A percentile compares a stretch with the other conserved stretches of the same genome.
Conservation (phyloP, 306 rosid species). For the Pterocarpus macrocarpus region DNA sequence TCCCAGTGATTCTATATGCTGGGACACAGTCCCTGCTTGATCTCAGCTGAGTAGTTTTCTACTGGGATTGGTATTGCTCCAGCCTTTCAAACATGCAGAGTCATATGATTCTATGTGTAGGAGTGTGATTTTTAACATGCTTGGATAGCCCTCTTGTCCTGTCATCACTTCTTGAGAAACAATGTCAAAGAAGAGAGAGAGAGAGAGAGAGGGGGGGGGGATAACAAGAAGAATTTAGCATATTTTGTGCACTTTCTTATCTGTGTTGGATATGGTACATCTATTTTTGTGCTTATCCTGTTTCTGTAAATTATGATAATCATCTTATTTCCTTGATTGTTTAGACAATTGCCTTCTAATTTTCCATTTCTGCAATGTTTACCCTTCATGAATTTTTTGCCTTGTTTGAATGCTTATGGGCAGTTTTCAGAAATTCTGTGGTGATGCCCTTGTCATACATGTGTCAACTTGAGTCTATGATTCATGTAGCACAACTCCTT, state of each 20-base stretch:
- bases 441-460: neutral
- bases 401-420: slow-evolving; percentile 11
- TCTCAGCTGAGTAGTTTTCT: slow-evolving; percentile 14
- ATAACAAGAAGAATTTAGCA: neutral
- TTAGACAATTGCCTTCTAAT: slow-evolving; percentile 1
- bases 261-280: neutral
- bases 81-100: slow-evolving; percentile 2
- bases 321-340: neutral
- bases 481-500: neutral
- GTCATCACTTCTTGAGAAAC: slow-evolving; percentile 5
- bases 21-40: neutral
- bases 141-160: neutral
- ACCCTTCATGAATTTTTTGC: slow-evolving; percentile 1
- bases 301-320: slow-evolving; percentile 22
- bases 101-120: neutral
- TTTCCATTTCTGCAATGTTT: slow-evolving; percentile 20
- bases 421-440: slow-evolving; percentile 10
- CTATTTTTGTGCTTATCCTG: slow-evolving; percentile 15
- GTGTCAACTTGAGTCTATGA: neutral
- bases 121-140: slow-evolving; percentile 25
- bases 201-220: neutral
- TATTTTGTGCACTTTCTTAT: neutral
- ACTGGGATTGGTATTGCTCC: neutral
- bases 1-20: slow-evolving; percentile 11
- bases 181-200: slow-evolving; percentile 26